A percentile compares a stretch with the other conserved stretches of the same genome.
phyloP scores from a whole-genome alignment of 257 asterid species.

The Solanum bulbocastanum region DNA sequence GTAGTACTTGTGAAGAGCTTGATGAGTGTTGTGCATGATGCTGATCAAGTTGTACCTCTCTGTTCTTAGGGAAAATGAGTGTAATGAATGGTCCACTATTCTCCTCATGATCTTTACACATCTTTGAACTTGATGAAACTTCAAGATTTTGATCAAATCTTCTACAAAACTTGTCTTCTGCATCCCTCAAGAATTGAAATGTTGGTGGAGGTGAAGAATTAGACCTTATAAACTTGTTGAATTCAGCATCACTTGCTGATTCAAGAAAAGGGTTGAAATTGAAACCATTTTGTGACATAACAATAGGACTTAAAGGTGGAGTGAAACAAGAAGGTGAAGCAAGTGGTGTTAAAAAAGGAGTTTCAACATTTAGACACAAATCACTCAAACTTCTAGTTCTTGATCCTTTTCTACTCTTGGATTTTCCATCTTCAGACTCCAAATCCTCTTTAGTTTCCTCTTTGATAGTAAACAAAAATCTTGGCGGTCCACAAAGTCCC shows the following conservation, averaged over 20 bases:
- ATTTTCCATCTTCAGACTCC: conserved; percentile 58
- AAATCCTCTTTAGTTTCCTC: conserved; percentile 70
- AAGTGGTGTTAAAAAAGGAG: conserved; percentile 58
- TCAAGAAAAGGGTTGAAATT: conserved; percentile 17
- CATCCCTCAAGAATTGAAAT: conserved; percentile 27
- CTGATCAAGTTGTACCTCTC: conserved; percentile 7
- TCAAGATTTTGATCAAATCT: background rate
- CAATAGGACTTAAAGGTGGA: conserved; percentile 53
- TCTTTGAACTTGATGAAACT: conserved; percentile 12
- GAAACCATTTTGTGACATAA: background rate
- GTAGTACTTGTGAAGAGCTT: conserved; percentile 27
- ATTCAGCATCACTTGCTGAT: conserved; percentile 33
- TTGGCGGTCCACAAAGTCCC: conserved; percentile 26
- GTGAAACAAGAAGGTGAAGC: conserved; percentile 58
- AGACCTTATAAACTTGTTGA: conserved; percentile 21
- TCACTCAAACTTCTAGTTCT: conserved; percentile 41
- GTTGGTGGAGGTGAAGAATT: conserved; percentile 37
- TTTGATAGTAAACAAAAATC: conserved; percentile 62
- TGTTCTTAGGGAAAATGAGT: conserved; percentile 10
- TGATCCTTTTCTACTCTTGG: conserved; percentile 27
- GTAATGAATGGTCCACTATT: conserved; percentile 23
- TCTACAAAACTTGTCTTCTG: conserved; percentile 19
- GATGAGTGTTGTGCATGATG: conserved; percentile 9
- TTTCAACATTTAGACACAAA: conserved; percentile 33
- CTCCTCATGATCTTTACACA: conserved; percentile 13